Evolutionary conservation across 345 rosid species (phyloP), one percentile per base, ranked within the genome.

Genomic region (Populus tremula): DNA sequence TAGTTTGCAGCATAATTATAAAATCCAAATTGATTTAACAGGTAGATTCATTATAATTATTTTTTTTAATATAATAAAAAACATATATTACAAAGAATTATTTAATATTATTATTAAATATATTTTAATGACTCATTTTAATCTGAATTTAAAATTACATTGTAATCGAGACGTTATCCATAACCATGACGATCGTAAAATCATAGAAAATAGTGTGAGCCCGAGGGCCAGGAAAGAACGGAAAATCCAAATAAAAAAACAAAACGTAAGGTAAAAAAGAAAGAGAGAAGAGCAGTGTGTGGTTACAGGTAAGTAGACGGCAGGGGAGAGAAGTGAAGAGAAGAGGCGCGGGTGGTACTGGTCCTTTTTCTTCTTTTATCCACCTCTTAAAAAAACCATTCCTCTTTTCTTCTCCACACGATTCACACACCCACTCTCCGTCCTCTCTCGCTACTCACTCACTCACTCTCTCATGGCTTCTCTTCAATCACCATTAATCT

Each of bases 291-390:
- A 39, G 39, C 8, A 27, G 71, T 38, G 39, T 68, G 80, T 17
- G 75, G 81, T 21, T 27, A 78, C 62, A 4, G 36, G 49, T 76
- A 38, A 82, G 79, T 79, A 29, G 69, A 43, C 47, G 62, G 43
- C 59, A 50, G 81, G 72, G 74, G 64, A 59, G 64, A 59, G 63
- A 59, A 59, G 63, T 23, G 13, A n/a, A 56, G 63, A 59, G 63
- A n/a, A 23, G 87, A 79, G 84, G 75, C 77, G 77, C 88, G 90
- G 90, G 91, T 84, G 91, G 90, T 73, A 84, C 77, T 82, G 76
- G 73, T 80, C 82, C 77, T 81, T 70, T 39, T 83, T 78, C 75
- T 87, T 87, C n/a, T 18, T 31, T 17, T 35, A 64, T 36, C 69
- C 66, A 21, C 47, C 38, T 61, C 47, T 17, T 16, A 14, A 23